These are phyloP conservation scores for Hygrophila difformis DNA, from an alignment of 257 asterid genomes.

Conservation along the genomic window DNA sequence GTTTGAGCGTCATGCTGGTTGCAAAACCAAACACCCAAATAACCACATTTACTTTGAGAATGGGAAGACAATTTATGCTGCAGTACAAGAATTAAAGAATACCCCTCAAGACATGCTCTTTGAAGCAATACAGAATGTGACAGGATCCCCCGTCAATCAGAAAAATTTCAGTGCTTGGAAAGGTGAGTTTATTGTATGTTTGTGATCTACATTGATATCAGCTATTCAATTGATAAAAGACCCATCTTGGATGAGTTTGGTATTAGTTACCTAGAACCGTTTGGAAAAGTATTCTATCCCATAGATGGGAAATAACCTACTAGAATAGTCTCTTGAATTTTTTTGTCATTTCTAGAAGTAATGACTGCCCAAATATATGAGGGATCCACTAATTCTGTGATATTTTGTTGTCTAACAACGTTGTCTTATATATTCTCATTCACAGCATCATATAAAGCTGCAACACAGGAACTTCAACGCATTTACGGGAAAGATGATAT, in stretches of 20 bases:
- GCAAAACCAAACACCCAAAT: conserved; percentile 83
- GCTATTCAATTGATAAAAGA: no score
- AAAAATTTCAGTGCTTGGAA: conserved; percentile 57
- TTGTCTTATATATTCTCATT: conserved; percentile 6
- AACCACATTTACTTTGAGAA: conserved; percentile 69
- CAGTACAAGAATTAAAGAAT: conserved; percentile 66
- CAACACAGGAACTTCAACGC: conserved; percentile 15
- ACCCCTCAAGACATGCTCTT: conserved; percentile 51
- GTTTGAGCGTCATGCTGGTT: conserved; percentile 73
- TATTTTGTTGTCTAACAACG: neutral
- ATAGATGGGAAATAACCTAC: no score
- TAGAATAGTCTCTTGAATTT: no score
- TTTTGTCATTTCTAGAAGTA: no score
- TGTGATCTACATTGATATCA: no score
- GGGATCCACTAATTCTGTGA: neutral
- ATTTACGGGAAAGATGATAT: neutral
- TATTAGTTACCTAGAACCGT: no score
- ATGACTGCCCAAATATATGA: no score
- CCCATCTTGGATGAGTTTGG: no score
- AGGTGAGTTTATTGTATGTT: conserved; percentile 48
- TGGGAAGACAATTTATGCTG: conserved; percentile 63
- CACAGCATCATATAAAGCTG: conserved; percentile 56
- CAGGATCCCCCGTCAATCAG: conserved; percentile 53
- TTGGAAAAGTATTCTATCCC: no score
- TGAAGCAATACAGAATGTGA: conserved; percentile 41